These are phyloP conservation scores for Sicyos edulis DNA, from an alignment of 306 rosid genomes.

Conservation along the genomic window DNA sequence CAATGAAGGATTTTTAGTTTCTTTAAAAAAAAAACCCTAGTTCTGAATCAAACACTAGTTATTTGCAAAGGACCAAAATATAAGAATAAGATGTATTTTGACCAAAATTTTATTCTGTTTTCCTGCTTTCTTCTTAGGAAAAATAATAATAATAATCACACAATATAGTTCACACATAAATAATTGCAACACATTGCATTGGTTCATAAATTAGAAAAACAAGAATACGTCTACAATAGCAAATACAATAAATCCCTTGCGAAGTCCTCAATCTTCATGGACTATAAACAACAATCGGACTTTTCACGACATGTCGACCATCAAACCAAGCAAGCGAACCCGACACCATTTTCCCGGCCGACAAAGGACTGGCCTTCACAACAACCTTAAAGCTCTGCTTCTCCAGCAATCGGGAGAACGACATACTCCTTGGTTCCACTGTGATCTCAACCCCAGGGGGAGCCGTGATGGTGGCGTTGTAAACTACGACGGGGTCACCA, in stretches of 20 bases:
- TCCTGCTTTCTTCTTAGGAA: no score
- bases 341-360: slow-evolving; percentile 36
- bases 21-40: no score
- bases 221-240: not conserved
- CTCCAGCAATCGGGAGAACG: slow-evolving; percentile 40
- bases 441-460: slow-evolving; percentile 59
- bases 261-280: not conserved
- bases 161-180: not conserved
- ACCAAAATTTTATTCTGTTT: no score
- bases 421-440: slow-evolving; percentile 42
- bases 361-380: slow-evolving; percentile 52
- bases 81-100: no score
- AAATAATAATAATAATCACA: no score
- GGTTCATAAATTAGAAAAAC: not conserved
- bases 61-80: no score
- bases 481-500: slow-evolving; percentile 43
- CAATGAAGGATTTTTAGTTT: no score
- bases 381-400: slow-evolving; percentile 63
- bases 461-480: slow-evolving; percentile 48
- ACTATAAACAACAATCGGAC: slow-evolving; percentile 63
- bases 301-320: slow-evolving; percentile 45
- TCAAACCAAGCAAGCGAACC: slow-evolving; percentile 61
- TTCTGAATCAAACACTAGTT: no score
- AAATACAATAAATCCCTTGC: not conserved
- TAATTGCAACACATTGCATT: not conserved